A percentile compares a stretch with the other conserved stretches of the same genome.
Conservation (phyloP, 345 rosid genomes). For the Bruguiera gymnorhiza region DNA sequence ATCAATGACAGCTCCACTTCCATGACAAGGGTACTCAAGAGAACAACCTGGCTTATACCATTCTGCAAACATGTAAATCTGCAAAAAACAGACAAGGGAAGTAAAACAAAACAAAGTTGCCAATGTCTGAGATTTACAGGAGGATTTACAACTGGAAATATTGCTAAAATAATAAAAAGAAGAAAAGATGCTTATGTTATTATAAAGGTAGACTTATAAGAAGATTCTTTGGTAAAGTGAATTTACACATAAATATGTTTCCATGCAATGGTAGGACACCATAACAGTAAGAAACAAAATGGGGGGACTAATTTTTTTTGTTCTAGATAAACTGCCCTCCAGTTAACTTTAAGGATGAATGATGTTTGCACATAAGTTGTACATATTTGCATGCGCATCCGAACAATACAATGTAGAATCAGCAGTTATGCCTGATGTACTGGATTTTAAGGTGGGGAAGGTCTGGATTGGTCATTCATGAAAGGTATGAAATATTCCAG, state of each 20-base stretch:
- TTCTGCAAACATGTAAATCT: constrained; percentile 97
- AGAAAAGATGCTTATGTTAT: no score
- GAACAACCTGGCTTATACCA: constrained; percentile 93
- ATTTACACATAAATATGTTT: no score
- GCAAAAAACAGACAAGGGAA: constrained; percentile 25
- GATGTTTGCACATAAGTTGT: background rate
- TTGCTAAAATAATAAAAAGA: background rate
- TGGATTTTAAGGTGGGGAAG: no score
- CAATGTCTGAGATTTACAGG: background rate
- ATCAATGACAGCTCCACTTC: constrained; percentile 72
- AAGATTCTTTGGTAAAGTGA: no score
- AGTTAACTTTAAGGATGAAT: background rate
- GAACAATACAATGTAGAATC: background rate
- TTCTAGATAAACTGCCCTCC: background rate
- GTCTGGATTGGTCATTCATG: no score
- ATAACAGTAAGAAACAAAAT: no score
- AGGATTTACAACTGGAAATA: background rate
- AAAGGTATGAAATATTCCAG: no score
- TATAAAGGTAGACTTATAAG: no score
- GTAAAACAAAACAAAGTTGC: background rate
- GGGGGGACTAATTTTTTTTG: background rate
- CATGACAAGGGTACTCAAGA: constrained; percentile 80
- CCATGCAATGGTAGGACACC: no score
- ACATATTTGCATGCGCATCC: background rate
- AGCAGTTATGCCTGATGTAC: background rate